Conservation (phyloP, 2,329 filamentous ascomycete genomes). For the Aspergillus candidus region DNA sequence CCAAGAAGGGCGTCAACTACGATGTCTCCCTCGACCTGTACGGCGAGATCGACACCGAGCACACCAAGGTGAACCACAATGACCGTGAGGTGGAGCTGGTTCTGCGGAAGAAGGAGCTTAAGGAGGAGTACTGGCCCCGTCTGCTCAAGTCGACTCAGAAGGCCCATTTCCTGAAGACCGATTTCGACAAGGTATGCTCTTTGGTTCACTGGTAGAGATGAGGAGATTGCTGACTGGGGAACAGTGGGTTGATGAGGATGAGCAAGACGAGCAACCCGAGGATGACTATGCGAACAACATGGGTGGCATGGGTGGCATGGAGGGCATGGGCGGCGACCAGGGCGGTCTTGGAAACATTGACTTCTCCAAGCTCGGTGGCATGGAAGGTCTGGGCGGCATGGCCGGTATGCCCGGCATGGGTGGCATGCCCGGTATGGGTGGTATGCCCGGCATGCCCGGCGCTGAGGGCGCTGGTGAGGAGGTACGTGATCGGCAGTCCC, state of each 20-base stretch:
- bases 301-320: slow-evolving; percentile 43
- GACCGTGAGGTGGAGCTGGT: slow-evolving; percentile 82
- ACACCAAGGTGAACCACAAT: slow-evolving; percentile 83
- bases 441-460: slow-evolving; percentile 31
- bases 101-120: slow-evolving; percentile 93
- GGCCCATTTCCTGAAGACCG: slow-evolving; percentile 93
- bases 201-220: background rate
- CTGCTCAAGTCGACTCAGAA: slow-evolving; percentile 86
- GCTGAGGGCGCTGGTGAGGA: slow-evolving; percentile 36
- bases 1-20: slow-evolving; percentile 81
- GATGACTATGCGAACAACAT: slow-evolving; percentile 59
- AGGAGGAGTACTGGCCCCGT: slow-evolving; percentile 91
- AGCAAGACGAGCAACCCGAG: slow-evolving; percentile 84
- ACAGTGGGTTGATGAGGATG: slow-evolving; percentile 93
- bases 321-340: slow-evolving; percentile 41
- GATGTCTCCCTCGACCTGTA: slow-evolving; percentile 81
- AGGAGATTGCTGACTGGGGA: slow-evolving; percentile 11
- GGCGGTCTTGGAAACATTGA: slow-evolving; percentile 82
- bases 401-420: too few species aligned
- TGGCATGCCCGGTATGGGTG: slow-evolving; percentile 31
- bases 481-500: slow-evolving; percentile 27
- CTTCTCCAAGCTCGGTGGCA: slow-evolving; percentile 81
- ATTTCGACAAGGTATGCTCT: slow-evolving; percentile 80
- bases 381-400: slow-evolving; percentile 25
- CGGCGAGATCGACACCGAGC: slow-evolving; percentile 78